A percentile compares a stretch with the other conserved stretches of the same genome.
These are phyloP conservation scores for Boehmeria nivea DNA, from an alignment of 306 rosid species.

Conservation along the genomic window DNA sequence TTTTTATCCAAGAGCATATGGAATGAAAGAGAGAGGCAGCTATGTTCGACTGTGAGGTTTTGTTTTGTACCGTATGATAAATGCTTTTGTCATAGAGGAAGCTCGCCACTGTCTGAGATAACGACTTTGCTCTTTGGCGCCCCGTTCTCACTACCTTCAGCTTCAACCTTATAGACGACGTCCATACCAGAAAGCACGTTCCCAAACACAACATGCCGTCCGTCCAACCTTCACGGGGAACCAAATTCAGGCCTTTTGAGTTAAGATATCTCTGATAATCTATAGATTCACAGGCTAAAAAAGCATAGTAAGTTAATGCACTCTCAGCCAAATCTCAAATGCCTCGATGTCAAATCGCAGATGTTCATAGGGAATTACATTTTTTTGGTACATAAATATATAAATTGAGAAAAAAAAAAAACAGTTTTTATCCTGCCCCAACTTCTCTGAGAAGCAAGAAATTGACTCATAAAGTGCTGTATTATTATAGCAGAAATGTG, in stretches of 20 bases:
- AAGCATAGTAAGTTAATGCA: neutral
- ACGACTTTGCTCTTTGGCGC: constrained; percentile 33
- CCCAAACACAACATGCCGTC: constrained; percentile 65
- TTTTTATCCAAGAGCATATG: no score
- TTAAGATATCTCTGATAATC: neutral
- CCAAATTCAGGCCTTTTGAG: constrained; percentile 13
- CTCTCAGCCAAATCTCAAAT: neutral
- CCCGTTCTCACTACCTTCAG: constrained; percentile 32
- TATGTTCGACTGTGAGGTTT: no score
- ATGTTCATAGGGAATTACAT: no score
- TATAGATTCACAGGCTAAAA: neutral
- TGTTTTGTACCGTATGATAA: no score
- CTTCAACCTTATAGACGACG: constrained; percentile 42
- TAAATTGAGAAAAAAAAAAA: neutral
- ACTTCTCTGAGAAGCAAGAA: neutral
- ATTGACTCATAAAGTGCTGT: no score
- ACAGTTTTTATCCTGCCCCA: neutral
- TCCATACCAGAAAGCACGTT: constrained; percentile 54
- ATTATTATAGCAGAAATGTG: no score
- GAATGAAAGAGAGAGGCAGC: no score
- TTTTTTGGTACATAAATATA: no score
- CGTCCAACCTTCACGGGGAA: constrained; percentile 63
- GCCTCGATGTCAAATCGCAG: no score
- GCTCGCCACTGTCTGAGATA: constrained; percentile 48
- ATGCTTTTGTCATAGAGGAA: constrained; percentile 18